phyloP scores from a whole-genome alignment of 192 early-diverging fungal species.

The Linnemannia schmuckeri region DNA sequence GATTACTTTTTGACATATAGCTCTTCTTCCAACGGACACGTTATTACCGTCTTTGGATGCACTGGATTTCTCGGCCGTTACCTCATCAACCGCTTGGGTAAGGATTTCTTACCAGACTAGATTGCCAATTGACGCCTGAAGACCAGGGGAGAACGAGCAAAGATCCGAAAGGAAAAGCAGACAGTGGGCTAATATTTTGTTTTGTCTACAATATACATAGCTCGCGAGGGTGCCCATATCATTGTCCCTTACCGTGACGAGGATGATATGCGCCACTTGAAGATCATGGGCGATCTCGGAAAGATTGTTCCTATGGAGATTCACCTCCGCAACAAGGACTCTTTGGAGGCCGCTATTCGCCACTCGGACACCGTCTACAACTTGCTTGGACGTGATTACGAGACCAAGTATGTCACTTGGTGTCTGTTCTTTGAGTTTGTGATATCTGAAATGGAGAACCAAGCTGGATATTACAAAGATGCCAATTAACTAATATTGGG shows the following conservation, averaged over 20 bases:
- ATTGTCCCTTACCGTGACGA: constrained; percentile 91
- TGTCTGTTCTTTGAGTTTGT: neutral
- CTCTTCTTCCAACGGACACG: constrained; percentile 87
- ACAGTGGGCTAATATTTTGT: constrained; percentile 2
- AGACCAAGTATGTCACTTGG: constrained; percentile 78
- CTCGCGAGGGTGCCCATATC: constrained; percentile 90
- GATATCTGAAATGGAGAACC: neutral
- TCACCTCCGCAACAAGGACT: constrained; percentile 88
- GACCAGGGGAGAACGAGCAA: neutral
- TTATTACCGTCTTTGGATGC: constrained; percentile 95
- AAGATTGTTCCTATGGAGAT: constrained; percentile 93
- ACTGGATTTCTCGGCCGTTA: constrained; percentile 97
- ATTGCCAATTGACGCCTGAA: neutral
- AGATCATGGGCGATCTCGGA: constrained; percentile 94
- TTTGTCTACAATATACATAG: constrained; percentile 52
- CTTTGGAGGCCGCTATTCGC: constrained; percentile 85
- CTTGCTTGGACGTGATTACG: constrained; percentile 91
- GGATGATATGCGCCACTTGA: constrained; percentile 90
- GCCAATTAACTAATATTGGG: neutral
- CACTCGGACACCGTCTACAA: constrained; percentile 98
- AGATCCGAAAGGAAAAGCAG: neutral
- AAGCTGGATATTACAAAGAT: neutral
- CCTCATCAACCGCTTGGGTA: constrained; percentile 91
- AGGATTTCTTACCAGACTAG: neutral
- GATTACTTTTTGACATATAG: constrained; percentile 47